phyloP scores from a whole-genome alignment of 2,329 filamentous ascomycete genomes.

The Aaosphaeria arxii region DNA sequence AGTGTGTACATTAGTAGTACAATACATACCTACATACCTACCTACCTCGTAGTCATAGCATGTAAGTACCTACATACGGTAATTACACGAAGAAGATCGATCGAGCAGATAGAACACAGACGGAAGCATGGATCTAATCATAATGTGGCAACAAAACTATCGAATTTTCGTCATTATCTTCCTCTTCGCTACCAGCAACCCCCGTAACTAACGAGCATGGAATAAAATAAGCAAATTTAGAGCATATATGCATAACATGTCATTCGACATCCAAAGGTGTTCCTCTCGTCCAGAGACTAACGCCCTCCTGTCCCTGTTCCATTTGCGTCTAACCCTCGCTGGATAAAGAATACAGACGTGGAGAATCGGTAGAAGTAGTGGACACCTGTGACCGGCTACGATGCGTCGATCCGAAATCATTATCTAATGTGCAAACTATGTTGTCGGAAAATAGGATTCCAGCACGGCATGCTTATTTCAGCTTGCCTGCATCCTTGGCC shows the following conservation, averaged over 20 bases:
- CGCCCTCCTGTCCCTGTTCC: neutral
- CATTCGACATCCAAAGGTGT: constrained; percentile 7
- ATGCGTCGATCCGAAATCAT: neutral
- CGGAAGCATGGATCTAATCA: no score
- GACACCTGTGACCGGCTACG: neutral
- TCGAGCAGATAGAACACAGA: no score
- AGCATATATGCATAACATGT: constrained; percentile 11
- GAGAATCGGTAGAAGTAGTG: neutral
- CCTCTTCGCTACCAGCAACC: no score
- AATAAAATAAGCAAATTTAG: constrained; percentile 3
- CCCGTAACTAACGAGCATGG: no score
- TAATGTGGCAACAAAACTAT: no score
- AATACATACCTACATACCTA: no score
- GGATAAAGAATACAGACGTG: neutral
- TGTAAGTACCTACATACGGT: no score
- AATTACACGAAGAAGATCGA: no score
- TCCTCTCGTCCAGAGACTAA: neutral
- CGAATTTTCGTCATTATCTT: no score
- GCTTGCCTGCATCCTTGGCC: constrained; percentile 45
- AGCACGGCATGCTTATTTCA: constrained; percentile 20
- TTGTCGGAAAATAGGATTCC: neutral
- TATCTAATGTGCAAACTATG: neutral
- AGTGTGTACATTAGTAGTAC: no score
- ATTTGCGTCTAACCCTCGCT: neutral
- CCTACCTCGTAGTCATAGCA: no score